These are phyloP conservation scores for Stemphylium vesicarium DNA, from an alignment of 2,329 filamentous ascomycete species.

Conservation along the genomic window DNA sequence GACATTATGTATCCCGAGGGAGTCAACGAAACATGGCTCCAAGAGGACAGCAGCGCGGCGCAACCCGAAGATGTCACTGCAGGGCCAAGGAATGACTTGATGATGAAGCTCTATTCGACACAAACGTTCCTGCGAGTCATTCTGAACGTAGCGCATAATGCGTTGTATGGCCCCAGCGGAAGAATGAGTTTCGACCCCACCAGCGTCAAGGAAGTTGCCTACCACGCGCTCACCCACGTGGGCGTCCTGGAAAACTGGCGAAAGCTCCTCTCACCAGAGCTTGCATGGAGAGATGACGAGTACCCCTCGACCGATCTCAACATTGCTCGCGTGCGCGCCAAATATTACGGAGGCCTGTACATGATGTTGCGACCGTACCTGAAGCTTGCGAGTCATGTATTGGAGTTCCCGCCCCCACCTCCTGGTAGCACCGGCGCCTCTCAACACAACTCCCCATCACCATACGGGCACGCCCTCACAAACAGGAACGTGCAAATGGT, in stretches of 20 bases:
- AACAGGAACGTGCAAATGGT: constrained; percentile 36
- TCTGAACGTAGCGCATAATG: constrained; percentile 62
- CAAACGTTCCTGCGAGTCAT: constrained; percentile 66
- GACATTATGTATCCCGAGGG: constrained; percentile 71
- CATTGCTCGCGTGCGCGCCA: constrained; percentile 81
- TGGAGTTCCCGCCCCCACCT: constrained; percentile 45
- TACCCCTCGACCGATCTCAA: constrained; percentile 78
- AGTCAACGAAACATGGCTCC: constrained; percentile 52
- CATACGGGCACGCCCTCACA: constrained; percentile 34
- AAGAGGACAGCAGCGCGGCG: constrained; percentile 15
- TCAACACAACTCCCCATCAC: constrained; percentile 60
- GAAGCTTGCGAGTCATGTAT: constrained; percentile 63
- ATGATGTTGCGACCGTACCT: constrained; percentile 86
- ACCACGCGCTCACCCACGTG: constrained; percentile 37
- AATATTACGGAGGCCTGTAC: constrained; percentile 91
- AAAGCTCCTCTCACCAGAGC: constrained; percentile 52
- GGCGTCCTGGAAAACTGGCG: constrained; percentile 63
- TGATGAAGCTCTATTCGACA: constrained; percentile 66
- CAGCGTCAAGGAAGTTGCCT: constrained; percentile 40
- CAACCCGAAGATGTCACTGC: constrained; percentile 19
- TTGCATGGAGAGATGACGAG: constrained; percentile 73
- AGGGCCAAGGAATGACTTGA: constrained; percentile 43
- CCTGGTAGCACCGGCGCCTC: constrained; percentile 13
- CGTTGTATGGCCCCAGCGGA: constrained; percentile 56
- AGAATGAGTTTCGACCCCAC: constrained; percentile 43